A percentile compares a stretch with the other conserved stretches of the same genome.
Conservation (phyloP, 805 yeast species). For the Candida corydali region DNA sequence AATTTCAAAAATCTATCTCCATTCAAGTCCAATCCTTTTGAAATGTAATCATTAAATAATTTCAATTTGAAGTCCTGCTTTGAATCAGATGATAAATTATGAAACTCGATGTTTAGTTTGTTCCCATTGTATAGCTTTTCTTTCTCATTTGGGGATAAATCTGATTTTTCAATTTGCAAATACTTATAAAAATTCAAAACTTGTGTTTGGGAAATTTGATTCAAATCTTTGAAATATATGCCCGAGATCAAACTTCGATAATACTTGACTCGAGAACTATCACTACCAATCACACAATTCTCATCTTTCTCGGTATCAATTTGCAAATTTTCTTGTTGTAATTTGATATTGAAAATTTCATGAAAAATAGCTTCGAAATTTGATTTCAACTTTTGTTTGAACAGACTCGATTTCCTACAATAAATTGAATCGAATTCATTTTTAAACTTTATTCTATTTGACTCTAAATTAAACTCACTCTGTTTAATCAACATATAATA, state of each 20-base stretch:
- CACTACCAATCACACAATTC: neutral
- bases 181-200: neutral
- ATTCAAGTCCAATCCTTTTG: neutral
- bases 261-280: neutral
- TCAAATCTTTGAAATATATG: neutral
- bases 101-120: neutral
- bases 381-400: neutral
- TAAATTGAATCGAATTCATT: slow-evolving; percentile 1
- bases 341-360: slow-evolving; percentile 3
- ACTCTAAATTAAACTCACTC: neutral
- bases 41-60: neutral
- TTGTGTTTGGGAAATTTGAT: neutral
- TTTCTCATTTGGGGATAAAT: neutral
- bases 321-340: neutral
- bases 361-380: neutral
- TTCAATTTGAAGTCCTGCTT: neutral
- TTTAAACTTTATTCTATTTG: neutral
- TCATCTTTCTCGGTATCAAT: neutral
- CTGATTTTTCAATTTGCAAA: neutral
- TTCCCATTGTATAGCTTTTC: neutral
- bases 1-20: neutral
- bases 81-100: neutral
- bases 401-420: neutral
- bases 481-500: slow-evolving; percentile 3
- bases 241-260: neutral